Percentiles rank a stretch among this genome's conserved stretches.
phyloP scores from a whole-genome alignment of 2,329 filamentous ascomycete genomes.

The Phaeomoniella chlamydospora region DNA sequence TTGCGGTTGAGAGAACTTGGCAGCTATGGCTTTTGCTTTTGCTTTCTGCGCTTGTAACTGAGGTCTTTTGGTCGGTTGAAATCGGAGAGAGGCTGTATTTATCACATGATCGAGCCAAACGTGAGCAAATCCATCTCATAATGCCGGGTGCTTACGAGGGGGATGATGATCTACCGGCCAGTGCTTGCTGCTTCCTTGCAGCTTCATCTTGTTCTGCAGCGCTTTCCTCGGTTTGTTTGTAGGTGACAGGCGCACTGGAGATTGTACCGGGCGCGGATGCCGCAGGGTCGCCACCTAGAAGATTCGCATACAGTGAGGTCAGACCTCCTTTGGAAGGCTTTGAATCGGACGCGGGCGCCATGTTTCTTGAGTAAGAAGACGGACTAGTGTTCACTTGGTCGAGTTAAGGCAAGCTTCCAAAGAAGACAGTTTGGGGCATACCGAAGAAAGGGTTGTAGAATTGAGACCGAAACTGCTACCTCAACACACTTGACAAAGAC shows the following conservation, averaged over 20 bases:
- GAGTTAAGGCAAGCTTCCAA: no score
- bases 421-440: no score
- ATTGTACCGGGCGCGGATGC: conserved; percentile 45
- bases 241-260: conserved; percentile 60
- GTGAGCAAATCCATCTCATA: conserved; percentile 31
- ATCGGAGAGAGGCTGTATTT: conserved; percentile 52
- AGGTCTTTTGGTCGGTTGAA: conserved; percentile 74
- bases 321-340: conserved; percentile 25
- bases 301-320: conserved; percentile 71
- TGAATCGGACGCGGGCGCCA: conserved; percentile 20
- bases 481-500: no score
- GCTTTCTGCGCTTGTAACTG: conserved; percentile 47
- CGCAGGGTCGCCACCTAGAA: conserved; percentile 47
- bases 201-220: conserved; percentile 31
- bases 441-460: no score
- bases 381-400: no score
- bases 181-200: conserved; percentile 50
- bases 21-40: conserved; percentile 48
- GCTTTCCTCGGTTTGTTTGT: conserved; percentile 39
- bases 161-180: conserved; percentile 42
- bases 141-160: conserved; percentile 15
- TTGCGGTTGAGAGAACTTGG: conserved; percentile 24
- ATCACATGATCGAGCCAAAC: conserved; percentile 18
- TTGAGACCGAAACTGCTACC: no score
- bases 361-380: no score